Base-by-base conservation (phyloP, 179 eudicot species). In the Corrigiola litoralis region DNA sequence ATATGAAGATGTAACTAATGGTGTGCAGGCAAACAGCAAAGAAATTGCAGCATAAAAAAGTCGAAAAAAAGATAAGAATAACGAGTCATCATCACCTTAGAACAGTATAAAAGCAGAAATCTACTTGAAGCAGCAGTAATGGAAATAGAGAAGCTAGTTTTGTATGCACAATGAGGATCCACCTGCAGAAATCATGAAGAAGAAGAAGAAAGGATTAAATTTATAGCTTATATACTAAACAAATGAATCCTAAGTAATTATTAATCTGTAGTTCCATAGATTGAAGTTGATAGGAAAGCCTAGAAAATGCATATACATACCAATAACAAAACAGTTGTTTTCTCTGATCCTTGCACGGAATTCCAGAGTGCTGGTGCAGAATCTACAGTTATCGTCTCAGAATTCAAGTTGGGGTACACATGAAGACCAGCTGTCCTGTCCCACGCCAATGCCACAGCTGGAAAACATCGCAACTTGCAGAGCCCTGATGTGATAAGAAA, bases 391-490 rank as follows among this genome's bases (percentile, higher is more conserved):
- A 88, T 52, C 38, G 87, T 83, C 74, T 85, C 84, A 31, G 92
- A 83, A 70, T 75, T 79, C 71, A 95, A 69, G 77, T 86, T 91
- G 42, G 99, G 97, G 72, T 77, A 81, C 63, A 95, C 75, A 61
- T 75, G 90, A 58, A 91, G 96, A 76, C 99, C 97, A 34, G 99
- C 88, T 57, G 79, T 82, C 34, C 71, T 34, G 75, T 95, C 99
- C 99, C 99, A 91, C 70, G 92, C 96, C 79, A 95, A 84, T 57
- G 96, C 97, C 31, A 88, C 95, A 63, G 99, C 94, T 66, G 99
- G 99, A 68, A 95, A 95, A 79, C 99, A 95, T 53, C 99, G 88
- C 66, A 87, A 75, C 84, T 86, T 91, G 80, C 99, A 95, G 60
- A 95, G 87, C 65, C 79, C 99, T 95, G 76, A 70, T 65, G 52